Conservation (phyloP, 1,284 basidiomycete species). For the Paramarasmius palmivorus region DNA sequence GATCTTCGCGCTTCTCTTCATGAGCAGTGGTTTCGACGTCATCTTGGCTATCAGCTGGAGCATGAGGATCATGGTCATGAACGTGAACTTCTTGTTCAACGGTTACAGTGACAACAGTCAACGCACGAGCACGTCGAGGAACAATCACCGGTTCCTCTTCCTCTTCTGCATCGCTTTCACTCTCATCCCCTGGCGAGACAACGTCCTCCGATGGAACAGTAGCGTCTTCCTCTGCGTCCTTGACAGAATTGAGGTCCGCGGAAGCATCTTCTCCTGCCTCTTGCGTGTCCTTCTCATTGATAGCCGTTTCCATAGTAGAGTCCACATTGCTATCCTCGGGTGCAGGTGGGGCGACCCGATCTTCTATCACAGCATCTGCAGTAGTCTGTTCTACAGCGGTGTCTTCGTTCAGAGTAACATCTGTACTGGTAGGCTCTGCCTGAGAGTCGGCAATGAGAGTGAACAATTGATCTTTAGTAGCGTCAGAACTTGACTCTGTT, state of each 20-base stretch:
- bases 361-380: not conserved
- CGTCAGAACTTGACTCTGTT: too few relatives aligned
- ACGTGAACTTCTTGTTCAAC: not conserved
- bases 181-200: not conserved
- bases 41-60: not conserved
- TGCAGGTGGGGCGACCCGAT: not conserved
- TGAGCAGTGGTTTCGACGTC: conserved; percentile 6
- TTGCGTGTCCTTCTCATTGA: too few relatives aligned
- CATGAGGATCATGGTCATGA: not conserved
- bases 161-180: not conserved
- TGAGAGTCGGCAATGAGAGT: too few relatives aligned
- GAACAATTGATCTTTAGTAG: too few relatives aligned
- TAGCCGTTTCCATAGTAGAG: too few relatives aligned
- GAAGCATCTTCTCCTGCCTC: too few relatives aligned
- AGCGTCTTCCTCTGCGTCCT: too few relatives aligned
- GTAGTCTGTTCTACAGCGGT: not conserved
- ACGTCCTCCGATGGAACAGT: too few relatives aligned
- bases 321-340: too few relatives aligned
- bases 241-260: too few relatives aligned
- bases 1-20: conserved; percentile 9
- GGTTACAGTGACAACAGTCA: not conserved
- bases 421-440: too few relatives aligned
- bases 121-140: not conserved
- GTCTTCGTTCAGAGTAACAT: too few relatives aligned
- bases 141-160: not conserved